Base-by-base conservation (phyloP, 768 basidiomycete species). In the Cystofilobasidium bisporidii region DNA sequence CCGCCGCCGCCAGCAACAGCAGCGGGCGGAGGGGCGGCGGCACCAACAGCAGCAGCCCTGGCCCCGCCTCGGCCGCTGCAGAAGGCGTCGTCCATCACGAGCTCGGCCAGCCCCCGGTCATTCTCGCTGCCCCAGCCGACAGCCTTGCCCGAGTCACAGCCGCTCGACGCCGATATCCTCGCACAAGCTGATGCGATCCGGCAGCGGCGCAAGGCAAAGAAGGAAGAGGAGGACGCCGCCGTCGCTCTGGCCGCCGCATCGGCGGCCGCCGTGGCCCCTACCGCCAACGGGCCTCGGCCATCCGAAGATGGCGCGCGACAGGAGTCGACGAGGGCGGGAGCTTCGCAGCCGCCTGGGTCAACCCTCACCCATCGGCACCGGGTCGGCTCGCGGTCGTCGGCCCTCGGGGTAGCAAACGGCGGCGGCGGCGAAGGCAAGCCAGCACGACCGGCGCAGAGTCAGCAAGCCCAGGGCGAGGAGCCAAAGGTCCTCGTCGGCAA, bases 401-500 rank as follows among this genome's bases (percentile, higher is more conserved):
- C n/a, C n/a, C n/a, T n/a, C n/a, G n/a, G n/a, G n/a, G n/a, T n/a
- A n/a, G n/a, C n/a, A n/a, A 26, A 50, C 9, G 48, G 12, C 12
- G 17, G 48, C 48, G 24, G 48, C 20, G 48, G 10, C 40, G 17
- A 41, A n/a, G n/a, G n/a, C n/a, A n/a, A n/a, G n/a, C n/a, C n/a
- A n/a, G n/a, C n/a, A n/a, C n/a, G n/a, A n/a, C n/a, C n/a, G n/a
- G n/a, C n/a, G n/a, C n/a, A n/a, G n/a, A n/a, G n/a, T n/a, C 40
- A 41, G 40, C 10, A 41, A 17, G 40, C 40, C 10, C 40, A 63
- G 65, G 45, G 57, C 67, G 53, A 82, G 24, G 84, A 85, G 59
- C 79, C 82, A 33, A 79, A 76, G 63, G 86, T 87, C 5, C 78
- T 93, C 17, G 89, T 97, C 0, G 96, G 96, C 0, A 98, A 98